Base-by-base conservation (phyloP, 2,329 filamentous ascomycete genomes). In the Didymella lethalis region DNA sequence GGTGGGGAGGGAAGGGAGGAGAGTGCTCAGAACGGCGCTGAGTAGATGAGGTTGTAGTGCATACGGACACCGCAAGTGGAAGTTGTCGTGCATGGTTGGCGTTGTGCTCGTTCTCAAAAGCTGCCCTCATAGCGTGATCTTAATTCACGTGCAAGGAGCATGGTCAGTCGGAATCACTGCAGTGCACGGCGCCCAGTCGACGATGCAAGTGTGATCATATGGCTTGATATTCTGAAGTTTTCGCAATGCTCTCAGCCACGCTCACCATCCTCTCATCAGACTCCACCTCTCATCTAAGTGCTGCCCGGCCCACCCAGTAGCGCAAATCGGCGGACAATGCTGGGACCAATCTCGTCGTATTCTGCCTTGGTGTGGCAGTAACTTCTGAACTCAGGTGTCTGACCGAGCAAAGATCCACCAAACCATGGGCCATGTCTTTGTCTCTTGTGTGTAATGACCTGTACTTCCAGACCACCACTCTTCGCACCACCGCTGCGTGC, bases 401-500 rank as follows among this genome's bases (percentile, higher is more conserved):
- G 94, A 54, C 94, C 96, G 61, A 99, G 84, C 80, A 99, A 84
- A 81, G 92, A 97, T 69, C 95, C 95, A 78, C 95, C 95, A 76
- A 99, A 99, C 95, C 95, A 99, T 31, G 95, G 95, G 18, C 95
- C 95, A 77, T 99, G 94, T 75, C 94, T 86, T 85, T 99, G 95
- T 77, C 95, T 86, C 86, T 97, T 97, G 84, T 99, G 95, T 46
- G 93, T 92, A 68, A 99, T 96, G 68, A 99, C 95, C 76, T 97
- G 93, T 32, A 99, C 95, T 54, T 99, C 96, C 68, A 99, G 81
- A 64, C 96, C 95, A 71, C 95, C 95, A 75, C 91, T 96, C 83
- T 90, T 93, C 56, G 93, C 94, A 61, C 94, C 93, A 66, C 94
- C 94, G 72, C 93, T 97, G 72, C 90, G 88, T 50, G 90, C 88